phyloP scores from a whole-genome alignment of 2,329 filamentous ascomycete genomes.

The Talaromyces sp. region DNA sequence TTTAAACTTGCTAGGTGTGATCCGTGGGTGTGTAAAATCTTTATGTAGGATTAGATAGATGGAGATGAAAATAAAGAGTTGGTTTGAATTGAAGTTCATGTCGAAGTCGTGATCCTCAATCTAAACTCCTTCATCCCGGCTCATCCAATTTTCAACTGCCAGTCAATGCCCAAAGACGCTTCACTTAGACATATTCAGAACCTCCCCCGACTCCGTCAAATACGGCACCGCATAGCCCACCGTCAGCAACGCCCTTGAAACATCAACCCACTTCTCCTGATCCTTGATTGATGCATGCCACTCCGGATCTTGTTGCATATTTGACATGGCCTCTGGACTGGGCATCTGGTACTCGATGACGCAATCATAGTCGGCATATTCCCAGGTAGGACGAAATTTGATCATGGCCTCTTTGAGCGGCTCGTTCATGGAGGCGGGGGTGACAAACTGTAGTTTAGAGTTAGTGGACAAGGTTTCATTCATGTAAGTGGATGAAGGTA shows the following conservation, averaged over 20 bases:
- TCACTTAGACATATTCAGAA: constrained; percentile 25
- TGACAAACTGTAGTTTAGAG: constrained; percentile 5
- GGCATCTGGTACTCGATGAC: constrained; percentile 32
- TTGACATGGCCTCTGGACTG: constrained; percentile 24
- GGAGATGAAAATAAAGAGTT: neutral
- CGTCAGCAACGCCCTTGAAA: constrained; percentile 28
- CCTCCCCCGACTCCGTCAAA: constrained; percentile 27
- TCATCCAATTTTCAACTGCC: neutral
- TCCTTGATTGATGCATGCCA: constrained; percentile 28
- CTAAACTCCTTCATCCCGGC: neutral
- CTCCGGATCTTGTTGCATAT: constrained; percentile 29
- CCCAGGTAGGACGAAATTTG: constrained; percentile 19
- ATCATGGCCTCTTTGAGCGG: constrained; percentile 20
- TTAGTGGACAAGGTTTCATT: neutral
- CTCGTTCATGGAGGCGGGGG: constrained; percentile 2
- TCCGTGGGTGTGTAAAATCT: neutral
- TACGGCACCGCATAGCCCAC: constrained; percentile 29
- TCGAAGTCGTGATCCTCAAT: neutral
- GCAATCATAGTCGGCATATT: constrained; percentile 30
- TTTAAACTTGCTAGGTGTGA: neutral
- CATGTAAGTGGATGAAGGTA: neutral
- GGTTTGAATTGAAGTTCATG: neutral
- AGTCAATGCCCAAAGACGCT: neutral
- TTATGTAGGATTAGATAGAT: neutral
- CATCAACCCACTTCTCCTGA: constrained; percentile 34